A percentile compares a stretch with the other conserved stretches of the same genome.
These are phyloP conservation scores for Cercospora brassicicola DNA, from an alignment of 2,329 filamentous ascomycete species.

Conservation along the genomic window DNA sequence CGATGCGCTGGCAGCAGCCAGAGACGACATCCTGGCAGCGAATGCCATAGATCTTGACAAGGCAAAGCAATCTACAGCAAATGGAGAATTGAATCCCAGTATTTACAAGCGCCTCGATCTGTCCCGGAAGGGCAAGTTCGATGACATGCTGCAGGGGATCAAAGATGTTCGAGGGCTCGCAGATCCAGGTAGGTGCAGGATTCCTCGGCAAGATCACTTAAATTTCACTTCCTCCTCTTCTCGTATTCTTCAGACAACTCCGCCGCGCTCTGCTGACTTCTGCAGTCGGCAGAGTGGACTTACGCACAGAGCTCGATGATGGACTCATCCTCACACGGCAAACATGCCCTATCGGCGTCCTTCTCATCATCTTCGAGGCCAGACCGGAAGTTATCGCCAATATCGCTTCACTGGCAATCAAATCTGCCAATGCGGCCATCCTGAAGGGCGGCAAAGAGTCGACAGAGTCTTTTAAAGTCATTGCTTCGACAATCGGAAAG, in stretches of 20 bases:
- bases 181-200: slow-evolving; percentile 70
- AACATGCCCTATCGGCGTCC: slow-evolving; percentile 92
- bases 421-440: slow-evolving; percentile 95
- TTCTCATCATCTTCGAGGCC: slow-evolving; percentile 97
- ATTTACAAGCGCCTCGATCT: slow-evolving; percentile 87
- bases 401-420: slow-evolving; percentile 91
- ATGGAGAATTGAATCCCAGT: slow-evolving; percentile 75
- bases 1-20: slow-evolving; percentile 67
- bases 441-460: slow-evolving; percentile 97
- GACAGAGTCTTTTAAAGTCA: slow-evolving; percentile 88
- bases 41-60: slow-evolving; percentile 79
- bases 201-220: background rate
- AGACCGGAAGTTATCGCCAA: slow-evolving; percentile 98
- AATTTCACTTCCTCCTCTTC: slow-evolving; percentile 9
- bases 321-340: slow-evolving; percentile 81
- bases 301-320: slow-evolving; percentile 83
- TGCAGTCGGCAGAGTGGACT: slow-evolving; percentile 76
- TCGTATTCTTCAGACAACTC: slow-evolving; percentile 1
- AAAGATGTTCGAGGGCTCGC: slow-evolving; percentile 79
- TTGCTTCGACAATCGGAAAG: slow-evolving; percentile 77
- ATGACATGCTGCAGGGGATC: slow-evolving; percentile 96
- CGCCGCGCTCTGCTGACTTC: slow-evolving; percentile 34
- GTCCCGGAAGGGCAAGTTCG: slow-evolving; percentile 83
- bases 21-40: slow-evolving; percentile 76
- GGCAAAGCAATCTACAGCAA: slow-evolving; percentile 70